Evolutionary conservation across 805 yeast genomes (phyloP).

Genomic region (Spathaspora gorwiae): DNA sequence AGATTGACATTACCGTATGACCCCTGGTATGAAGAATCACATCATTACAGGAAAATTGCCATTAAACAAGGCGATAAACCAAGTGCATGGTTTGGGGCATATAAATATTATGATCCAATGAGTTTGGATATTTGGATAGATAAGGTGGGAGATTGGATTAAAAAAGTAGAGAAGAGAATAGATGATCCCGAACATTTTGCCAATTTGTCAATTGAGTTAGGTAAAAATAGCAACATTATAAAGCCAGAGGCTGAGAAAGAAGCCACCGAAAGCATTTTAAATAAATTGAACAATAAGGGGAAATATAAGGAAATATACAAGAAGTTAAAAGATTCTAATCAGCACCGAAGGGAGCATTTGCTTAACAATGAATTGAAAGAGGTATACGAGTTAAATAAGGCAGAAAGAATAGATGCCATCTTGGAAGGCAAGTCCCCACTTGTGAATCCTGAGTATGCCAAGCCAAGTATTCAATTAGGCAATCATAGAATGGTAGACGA

Average conservation of each 20-base stretch:
- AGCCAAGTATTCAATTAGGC: conserved; percentile 36
- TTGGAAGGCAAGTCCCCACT: conserved; percentile 28
- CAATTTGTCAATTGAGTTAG: conserved; percentile 4
- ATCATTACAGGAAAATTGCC: conserved; percentile 47
- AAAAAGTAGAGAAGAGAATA: conserved; percentile 10
- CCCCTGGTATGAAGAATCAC: conserved; percentile 74
- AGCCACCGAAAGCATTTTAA: conserved; percentile 1
- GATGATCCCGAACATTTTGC: conserved; percentile 4
- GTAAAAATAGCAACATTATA: conserved; percentile 1
- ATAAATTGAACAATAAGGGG: conserved; percentile 13
- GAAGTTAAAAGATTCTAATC: conserved; percentile 22
- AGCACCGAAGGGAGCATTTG: conserved; percentile 13
- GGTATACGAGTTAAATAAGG: conserved; percentile 36
- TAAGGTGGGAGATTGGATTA: conserved; percentile 17
- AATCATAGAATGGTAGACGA: conserved; percentile 32
- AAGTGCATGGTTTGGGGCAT: conserved; percentile 66
- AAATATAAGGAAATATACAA: conserved; percentile 27
- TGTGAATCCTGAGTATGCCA: conserved; percentile 24
- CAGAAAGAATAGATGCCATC: conserved; percentile 27
- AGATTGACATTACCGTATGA: conserved; percentile 48
- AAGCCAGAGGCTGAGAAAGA: neutral
- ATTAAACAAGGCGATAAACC: conserved; percentile 44
- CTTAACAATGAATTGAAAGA: conserved; percentile 22
- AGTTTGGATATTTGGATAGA: conserved; percentile 29
- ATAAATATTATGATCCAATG: conserved; percentile 52